Evolutionary conservation across 345 rosid species (phyloP).

Genomic region (Linum usitatissimum): DNA sequence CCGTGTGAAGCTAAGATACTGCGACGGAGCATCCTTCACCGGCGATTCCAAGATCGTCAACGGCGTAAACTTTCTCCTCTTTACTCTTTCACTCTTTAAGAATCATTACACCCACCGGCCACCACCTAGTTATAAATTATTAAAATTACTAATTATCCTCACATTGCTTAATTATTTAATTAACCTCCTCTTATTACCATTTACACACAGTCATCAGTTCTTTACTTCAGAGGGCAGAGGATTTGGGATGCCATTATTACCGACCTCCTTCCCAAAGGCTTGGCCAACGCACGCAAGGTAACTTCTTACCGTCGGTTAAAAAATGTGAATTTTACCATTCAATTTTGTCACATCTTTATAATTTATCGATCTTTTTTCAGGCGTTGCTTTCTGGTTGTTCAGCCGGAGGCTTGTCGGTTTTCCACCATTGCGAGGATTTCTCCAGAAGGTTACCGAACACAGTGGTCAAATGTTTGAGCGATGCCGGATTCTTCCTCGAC

Average conservation of each 20-base stretch:
- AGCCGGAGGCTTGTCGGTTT: slow-evolving; percentile 84
- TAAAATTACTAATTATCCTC: no score
- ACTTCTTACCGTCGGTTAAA: no score
- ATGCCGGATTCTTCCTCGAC: slow-evolving; percentile 88
- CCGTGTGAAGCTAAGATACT: slow-evolving; percentile 80
- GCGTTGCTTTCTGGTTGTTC: slow-evolving; percentile 98
- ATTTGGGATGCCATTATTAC: slow-evolving; percentile 79
- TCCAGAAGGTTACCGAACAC: slow-evolving; percentile 51
- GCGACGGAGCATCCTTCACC: slow-evolving; percentile 93
- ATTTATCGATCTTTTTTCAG: slow-evolving; percentile 21
- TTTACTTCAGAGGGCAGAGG: slow-evolving; percentile 84
- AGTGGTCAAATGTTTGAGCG: slow-evolving; percentile 84
- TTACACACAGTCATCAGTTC: slow-evolving; percentile 52
- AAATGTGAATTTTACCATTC: no score
- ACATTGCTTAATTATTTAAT: neutral
- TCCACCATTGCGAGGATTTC: slow-evolving; percentile 69
- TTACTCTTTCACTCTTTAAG: neutral
- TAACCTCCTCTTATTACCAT: neutral
- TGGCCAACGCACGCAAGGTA: slow-evolving; percentile 62
- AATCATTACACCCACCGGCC: neutral
- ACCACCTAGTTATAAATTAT: no score
- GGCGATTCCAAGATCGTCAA: slow-evolving; percentile 55
- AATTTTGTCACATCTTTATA: no score
- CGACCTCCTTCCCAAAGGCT: slow-evolving; percentile 80
- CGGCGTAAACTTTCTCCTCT: slow-evolving; percentile 43